phyloP scores from a whole-genome alignment of 495 filamentous ascomycete genomes.

The Wilcoxina mikolae region DNA sequence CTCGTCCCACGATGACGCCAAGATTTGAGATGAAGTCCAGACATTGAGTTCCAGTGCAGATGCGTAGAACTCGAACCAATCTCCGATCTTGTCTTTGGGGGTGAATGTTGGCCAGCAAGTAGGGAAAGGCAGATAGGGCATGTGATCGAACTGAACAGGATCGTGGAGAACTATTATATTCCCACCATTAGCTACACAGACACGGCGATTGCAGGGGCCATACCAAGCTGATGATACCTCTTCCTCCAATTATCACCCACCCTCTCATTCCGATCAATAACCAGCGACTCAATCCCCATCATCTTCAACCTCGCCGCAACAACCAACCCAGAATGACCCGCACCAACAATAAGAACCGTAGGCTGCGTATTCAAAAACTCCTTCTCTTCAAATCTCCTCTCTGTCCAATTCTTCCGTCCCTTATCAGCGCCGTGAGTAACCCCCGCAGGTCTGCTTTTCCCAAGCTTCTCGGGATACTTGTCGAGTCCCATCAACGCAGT shows the following conservation, averaged over 20 bases:
- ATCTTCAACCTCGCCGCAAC: conserved; percentile 57
- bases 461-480: conserved; percentile 38
- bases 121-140: conserved; percentile 61
- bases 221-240: conserved; percentile 40
- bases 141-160: conserved; percentile 60
- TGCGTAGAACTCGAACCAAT: conserved; percentile 64
- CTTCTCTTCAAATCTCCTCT: conserved; percentile 40
- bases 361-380: conserved; percentile 46
- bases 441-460: conserved; percentile 37
- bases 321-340: conserved; percentile 46
- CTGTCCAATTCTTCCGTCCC: conserved; percentile 48
- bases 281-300: conserved; percentile 46
- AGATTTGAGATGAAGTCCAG: conserved; percentile 47
- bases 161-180: conserved; percentile 49
- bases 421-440: conserved; percentile 35
- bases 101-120: conserved; percentile 53
- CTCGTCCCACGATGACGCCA: conserved; percentile 40
- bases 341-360: conserved; percentile 53
- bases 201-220: no score
- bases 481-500: conserved; percentile 42
- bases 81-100: conserved; percentile 67
- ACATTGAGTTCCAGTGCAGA: conserved; percentile 62
- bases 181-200: background rate
- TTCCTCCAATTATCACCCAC: conserved; percentile 68
- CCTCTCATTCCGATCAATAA: conserved; percentile 50